Conservation (phyloP, 1,284 basidiomycete species). For the Ganoderma meredithae region DNA sequence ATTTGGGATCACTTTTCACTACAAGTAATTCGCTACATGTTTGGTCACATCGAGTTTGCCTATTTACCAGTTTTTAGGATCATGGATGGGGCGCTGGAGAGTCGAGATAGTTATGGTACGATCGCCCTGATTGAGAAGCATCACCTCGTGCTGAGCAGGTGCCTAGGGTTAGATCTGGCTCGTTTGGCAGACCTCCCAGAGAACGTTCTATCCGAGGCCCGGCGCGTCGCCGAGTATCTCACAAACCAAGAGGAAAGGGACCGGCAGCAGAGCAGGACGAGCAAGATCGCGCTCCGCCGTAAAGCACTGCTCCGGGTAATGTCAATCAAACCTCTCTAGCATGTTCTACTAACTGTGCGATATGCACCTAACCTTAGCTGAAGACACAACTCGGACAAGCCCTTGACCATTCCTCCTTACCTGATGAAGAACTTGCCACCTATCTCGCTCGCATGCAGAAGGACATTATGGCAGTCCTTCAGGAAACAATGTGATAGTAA, state of each 20-base stretch:
- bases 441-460: slow-evolving; percentile 74
- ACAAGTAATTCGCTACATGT: slow-evolving; percentile 59
- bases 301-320: slow-evolving; percentile 74
- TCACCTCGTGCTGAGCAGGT: background rate
- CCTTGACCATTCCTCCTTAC: slow-evolving; percentile 70
- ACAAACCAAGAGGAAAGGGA: slow-evolving; percentile 64
- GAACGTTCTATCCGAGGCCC: slow-evolving; percentile 69
- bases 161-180: slow-evolving; percentile 82
- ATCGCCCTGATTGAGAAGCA: background rate
- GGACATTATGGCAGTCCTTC: slow-evolving; percentile 67
- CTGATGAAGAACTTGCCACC: slow-evolving; percentile 66
- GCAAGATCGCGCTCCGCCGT: slow-evolving; percentile 63
- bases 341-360: too few relatives aligned
- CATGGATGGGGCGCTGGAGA: slow-evolving; percentile 67
- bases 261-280: slow-evolving; percentile 66
- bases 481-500: slow-evolving; percentile 42
- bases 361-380: slow-evolving; percentile 51
- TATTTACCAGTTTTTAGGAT: slow-evolving; percentile 52
- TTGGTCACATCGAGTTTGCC: background rate
- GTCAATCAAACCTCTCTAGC: slow-evolving; percentile 8
- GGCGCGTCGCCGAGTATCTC: slow-evolving; percentile 67
- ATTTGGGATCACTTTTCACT: slow-evolving; percentile 79
- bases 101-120: slow-evolving; percentile 71
- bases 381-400: slow-evolving; percentile 74
- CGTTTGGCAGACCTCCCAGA: slow-evolving; percentile 82